Percentiles rank a stretch among this genome's conserved stretches.
phyloP scores from a whole-genome alignment of 768 basidiomycete species.

The Suillus subalutaceus region DNA sequence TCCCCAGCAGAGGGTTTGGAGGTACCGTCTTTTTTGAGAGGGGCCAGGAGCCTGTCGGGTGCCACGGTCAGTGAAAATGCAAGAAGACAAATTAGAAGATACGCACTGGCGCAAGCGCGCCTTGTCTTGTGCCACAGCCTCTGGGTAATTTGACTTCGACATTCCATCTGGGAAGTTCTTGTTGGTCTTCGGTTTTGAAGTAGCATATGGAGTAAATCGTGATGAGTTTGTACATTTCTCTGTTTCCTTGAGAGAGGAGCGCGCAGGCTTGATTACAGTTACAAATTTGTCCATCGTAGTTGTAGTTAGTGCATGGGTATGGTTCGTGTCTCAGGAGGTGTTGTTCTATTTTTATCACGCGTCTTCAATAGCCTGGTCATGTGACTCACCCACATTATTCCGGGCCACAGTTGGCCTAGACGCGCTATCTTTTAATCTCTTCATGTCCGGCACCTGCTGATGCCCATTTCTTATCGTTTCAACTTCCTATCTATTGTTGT shows the following conservation, averaged over 20 bases:
- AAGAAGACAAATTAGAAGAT: background rate
- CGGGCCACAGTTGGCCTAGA: background rate
- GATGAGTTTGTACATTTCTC: background rate
- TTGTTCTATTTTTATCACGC: conserved; percentile 5
- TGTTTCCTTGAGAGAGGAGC: conserved; percentile 6
- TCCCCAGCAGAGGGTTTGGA: conserved; percentile 40
- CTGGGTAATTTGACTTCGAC: background rate
- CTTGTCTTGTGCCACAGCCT: conserved; percentile 7
- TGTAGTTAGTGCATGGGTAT: background rate
- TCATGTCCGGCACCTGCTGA: conserved; percentile 4
- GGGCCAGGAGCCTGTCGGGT: conserved; percentile 30
- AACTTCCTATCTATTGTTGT: conserved; percentile 11
- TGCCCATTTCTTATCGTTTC: conserved; percentile 10
- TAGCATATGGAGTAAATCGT: conserved; percentile 8
- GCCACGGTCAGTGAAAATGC: background rate
- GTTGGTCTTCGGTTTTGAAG: conserved; percentile 2
- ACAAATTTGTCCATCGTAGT: conserved; percentile 30
- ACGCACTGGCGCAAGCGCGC: conserved; percentile 4
- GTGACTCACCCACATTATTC: background rate
- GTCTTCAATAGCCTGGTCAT: background rate
- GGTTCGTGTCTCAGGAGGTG: conserved; percentile 5
- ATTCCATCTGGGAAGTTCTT: background rate
- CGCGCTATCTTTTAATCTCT: background rate
- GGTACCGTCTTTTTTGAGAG: conserved; percentile 32
- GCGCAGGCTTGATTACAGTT: conserved; percentile 25